Conservation (phyloP, 768 basidiomycete genomes). For the Lyophyllum semitale region DNA sequence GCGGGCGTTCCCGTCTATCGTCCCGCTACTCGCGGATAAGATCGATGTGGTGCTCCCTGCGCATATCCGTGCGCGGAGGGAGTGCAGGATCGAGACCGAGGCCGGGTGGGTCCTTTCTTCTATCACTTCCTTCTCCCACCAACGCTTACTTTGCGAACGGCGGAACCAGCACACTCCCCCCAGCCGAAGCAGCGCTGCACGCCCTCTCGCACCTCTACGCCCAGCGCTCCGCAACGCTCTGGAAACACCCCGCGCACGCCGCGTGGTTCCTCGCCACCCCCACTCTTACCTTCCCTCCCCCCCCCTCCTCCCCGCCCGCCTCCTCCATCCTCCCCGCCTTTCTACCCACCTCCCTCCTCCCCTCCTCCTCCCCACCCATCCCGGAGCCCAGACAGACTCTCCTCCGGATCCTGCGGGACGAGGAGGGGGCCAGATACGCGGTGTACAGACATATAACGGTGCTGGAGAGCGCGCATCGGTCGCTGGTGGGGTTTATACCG, state of each 20-base stretch:
- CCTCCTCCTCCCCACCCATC: too few relatives aligned
- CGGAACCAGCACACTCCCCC: conserved; percentile 40
- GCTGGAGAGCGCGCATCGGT: conserved; percentile 43
- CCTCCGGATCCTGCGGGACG: too few relatives aligned
- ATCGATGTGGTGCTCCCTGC: conserved; percentile 67
- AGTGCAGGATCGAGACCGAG: conserved; percentile 73
- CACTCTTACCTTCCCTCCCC: conserved; percentile 38
- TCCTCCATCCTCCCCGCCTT: conserved; percentile 36
- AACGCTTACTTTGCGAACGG: not conserved
- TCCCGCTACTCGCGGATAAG: conserved; percentile 85
- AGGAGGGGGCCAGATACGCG: too few relatives aligned
- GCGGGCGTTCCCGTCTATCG: conserved; percentile 74
- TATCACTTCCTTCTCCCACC: not conserved
- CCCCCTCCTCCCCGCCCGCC: conserved; percentile 6
- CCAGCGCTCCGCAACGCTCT: conserved; percentile 71
- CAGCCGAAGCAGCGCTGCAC: conserved; percentile 57
- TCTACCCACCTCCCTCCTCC: too few relatives aligned
- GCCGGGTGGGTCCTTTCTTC: conserved; percentile 60
- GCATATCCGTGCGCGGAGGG: conserved; percentile 56
- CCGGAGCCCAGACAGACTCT: too few relatives aligned
- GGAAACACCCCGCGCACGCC: conserved; percentile 71
- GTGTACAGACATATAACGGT: conserved; percentile 75
- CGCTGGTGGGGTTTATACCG: not conserved
- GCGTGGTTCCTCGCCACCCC: conserved; percentile 74
- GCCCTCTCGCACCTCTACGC: conserved; percentile 89